Base-by-base conservation (phyloP, 108 stramenopile genomes). In the Skeletonema grethae region DNA sequence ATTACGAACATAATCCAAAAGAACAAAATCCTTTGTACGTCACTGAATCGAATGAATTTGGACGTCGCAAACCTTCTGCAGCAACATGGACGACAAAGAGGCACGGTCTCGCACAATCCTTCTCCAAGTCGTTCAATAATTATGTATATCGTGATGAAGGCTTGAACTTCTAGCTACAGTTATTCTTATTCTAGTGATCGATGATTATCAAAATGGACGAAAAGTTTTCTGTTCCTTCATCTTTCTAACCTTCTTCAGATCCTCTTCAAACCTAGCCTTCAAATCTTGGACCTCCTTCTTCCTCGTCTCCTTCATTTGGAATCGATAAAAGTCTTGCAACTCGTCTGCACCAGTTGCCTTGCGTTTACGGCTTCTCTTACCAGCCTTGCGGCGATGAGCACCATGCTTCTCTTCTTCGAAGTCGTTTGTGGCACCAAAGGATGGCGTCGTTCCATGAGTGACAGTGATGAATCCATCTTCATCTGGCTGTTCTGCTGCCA, bases 381-480 rank as follows among this genome's bases (percentile, higher is more conserved):
- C 69, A 24, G 55, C 62, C 43, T 63, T 69, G 18, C 66, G 67
- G 7, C 65, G 35, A 30, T 69, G 74, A 43, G 41, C 41, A 43
- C 41, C 41, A 48, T 76, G 56, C 4, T 39, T 41, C 55, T 65
- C 71, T 41, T 85, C 65, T 63, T 91, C 90, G 25, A 87, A 56
- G 2, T 85, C 87, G 60, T 67, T 72, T 15, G 86, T 62, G 30
- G 63, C 68, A 13, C 79, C 89, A 30, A 84, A 87, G 0, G 84
- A 74, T 20, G 75, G 78, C 4, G 75, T 66, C 22, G 85, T 58
- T 8, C 81, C 70, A 67, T 88, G 87, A 6, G 85, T 73, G 7
- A 95, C 90, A 9, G 90, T 92, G 28, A 95, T 75, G 75, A 95
- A 95, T 16, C 94, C 94, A 81, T 95, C 94, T 25, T 90, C 94